Evolutionary conservation across 129 eudicot genomes (phyloP), one percentile per base, ranked within the genome.

Genomic region (Chrysanthemum seticuspe): DNA sequence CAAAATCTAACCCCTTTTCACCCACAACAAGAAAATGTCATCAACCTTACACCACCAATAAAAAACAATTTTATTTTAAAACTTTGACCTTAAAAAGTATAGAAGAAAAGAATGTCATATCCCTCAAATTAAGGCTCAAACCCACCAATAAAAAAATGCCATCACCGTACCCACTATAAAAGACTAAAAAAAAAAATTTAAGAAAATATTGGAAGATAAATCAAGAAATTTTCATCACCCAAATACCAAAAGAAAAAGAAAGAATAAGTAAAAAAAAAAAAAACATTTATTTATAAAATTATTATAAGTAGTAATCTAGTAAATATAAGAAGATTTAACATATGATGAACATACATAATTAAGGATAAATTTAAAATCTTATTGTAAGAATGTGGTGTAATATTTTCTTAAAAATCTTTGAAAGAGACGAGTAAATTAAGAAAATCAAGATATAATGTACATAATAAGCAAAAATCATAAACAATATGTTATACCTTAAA

Each of bases 1-100:
- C 98, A 87, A 87, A 93, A 87, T 93, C 98, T 83, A 93, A 66
- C 69, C 98, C 97, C 98, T 93, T 81, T 50, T 25, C 53, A 80
- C 70, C 70, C 68, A 56, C 57, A 68, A 49, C 64, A 55, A 21
- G 66, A 57, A 27, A 75, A 70, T 66, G 40, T 29, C 82, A 76
- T 19, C 58, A 75, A 55, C 55, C 9, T 63, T 21, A 65, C 54
- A 78, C 25, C 74, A 77, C 78, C 73, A 16, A 76, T 9, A 70
- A 72, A 40, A 55, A 67, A 4, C 49, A 40, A 8, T 25, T 21
- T 48, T 57, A 52, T 72, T 34, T 68, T 12, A 12, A 36, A 72
- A 58, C 10, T n/a, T 44, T 11, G 23, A 56, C 18, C 15, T 52
- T 13, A 3, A 52, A 52, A 13, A 52, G 15, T 1, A 6, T 12